Evolutionary conservation across 306 rosid genomes (phyloP), one percentile per base, ranked within the genome.

Genomic region (Cicer bijugum): DNA sequence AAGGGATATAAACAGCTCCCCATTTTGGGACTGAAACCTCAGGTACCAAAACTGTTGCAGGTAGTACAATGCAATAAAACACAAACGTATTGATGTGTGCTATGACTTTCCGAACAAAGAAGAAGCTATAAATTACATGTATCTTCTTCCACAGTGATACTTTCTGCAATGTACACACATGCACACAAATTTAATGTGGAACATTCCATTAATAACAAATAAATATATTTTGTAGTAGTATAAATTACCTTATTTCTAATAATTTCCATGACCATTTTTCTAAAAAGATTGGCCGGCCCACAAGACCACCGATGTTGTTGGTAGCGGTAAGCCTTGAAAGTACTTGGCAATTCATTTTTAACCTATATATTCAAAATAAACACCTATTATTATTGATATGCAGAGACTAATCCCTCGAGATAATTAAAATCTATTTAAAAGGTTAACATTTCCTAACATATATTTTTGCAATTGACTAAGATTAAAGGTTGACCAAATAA

Each of bases 281-380:
- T 86, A 86, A 94, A 94, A 9, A 94, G 96, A 76, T 94, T 94
- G 60, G 99, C 99, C 9, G 99, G 99, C 23, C 99, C 99, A 71
- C 99, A 94, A 19, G 97, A 94, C 99, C 99, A 94, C 12, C 99
- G 81, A 71, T 94, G 99, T 67, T 94, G 99, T 74, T 94, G 99
- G 83, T 83, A 88, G 4, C 99, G 94, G 76, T 88, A 94, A 62
- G 99, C 99, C 83, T 91, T 94, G 71, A 94, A 85, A 73, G 99
- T 94, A 74, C 99, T 94, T 5, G 99, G 99, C 87, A 94, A 81
- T 77, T 94, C 99, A 81, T 85, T 94, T 84, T 89, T 91, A 48
- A 91, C 97, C 99, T 94, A 72, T 55, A 48, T 14, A 52, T 14
- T n/a, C 59, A 60, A 64, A 73, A 67, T 6, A 57, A 52, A 43